Conservation (phyloP, 1,139 yeast genomes). For the Hyphopichia wangnamkhiaoensis region DNA sequence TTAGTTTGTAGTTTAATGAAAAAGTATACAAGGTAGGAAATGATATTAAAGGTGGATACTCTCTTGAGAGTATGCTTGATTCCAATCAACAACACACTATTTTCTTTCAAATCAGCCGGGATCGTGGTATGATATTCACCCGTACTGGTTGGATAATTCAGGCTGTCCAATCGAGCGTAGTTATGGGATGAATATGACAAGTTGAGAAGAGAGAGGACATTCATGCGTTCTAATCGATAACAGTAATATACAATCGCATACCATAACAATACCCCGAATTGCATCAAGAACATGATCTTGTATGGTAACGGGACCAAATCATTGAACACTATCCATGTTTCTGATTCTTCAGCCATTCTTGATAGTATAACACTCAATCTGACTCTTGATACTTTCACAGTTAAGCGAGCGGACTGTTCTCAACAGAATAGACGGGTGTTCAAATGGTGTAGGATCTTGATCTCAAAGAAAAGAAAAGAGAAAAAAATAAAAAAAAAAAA, state of each 20-base stretch:
- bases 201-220: constrained; percentile 37
- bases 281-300: constrained; percentile 32
- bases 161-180: constrained; percentile 28
- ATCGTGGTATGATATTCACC: constrained; percentile 39
- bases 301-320: constrained; percentile 41
- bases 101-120: constrained; percentile 35
- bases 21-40: constrained; percentile 24
- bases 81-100: constrained; percentile 31
- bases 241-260: constrained; percentile 29
- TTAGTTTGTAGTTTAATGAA: constrained; percentile 16
- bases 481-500: no score
- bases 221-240: constrained; percentile 25
- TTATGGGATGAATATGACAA: constrained; percentile 42
- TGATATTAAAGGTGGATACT: constrained; percentile 20
- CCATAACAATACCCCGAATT: constrained; percentile 39
- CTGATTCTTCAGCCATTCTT: constrained; percentile 12
- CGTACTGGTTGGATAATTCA: constrained; percentile 16
- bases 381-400: background rate
- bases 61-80: constrained; percentile 29
- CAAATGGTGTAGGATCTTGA: background rate
- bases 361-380: background rate
- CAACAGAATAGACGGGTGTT: background rate
- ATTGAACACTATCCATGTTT: constrained; percentile 14
- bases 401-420: background rate
- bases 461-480: no score